Evolutionary conservation across 352 stramenopile species (phyloP), one percentile per base, ranked within the genome.

Genomic region (Globisporangium radiosum): DNA sequence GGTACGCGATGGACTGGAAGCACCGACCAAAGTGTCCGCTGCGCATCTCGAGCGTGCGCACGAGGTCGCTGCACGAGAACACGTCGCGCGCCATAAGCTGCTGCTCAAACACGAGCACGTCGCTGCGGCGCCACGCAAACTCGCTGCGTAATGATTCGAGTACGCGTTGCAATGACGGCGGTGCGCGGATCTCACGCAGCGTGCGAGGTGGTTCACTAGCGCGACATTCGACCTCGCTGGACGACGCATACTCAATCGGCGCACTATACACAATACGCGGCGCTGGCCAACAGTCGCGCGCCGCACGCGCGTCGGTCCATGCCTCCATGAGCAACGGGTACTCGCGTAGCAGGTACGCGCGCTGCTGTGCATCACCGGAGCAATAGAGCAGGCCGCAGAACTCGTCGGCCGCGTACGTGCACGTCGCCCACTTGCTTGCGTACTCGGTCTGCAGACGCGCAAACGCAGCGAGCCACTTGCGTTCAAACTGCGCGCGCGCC

Each of bases 331-430:
- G 64, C 52, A 71, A 80, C 15, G 79, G 73, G 48, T 82, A 89
- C 56, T 87, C 66, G 36, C 63, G 63, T 25, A 81, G 54, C 39
- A 89, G 47, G 39, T 68, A 66, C 40, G 66, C 57, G 43, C 81
- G 70, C 60, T 85, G 71, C 45, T 85, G 75, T 43, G 43, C 47
- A 58, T 85, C 66, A 47, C 69, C 72, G 14, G 69, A 80, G 50
- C 77, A 72, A 56, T 81, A 87, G 38, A 90, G 52, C 47, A 85
- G 56, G 0, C 77, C 80, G 44, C 80, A 90, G 57, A 89, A 90
- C 36, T 87, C 77, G 55, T 88, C 72, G 7, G 80, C 77, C 4
- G 67, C 72, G 69, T 88, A 81, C 17, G 72, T 86, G 57, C 80
- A 90, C 11, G 77, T 86, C 55, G 85, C 69, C 80, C 79, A 87